Evolutionary conservation across 768 basidiomycete species (phyloP).

Genomic region (Exsudoporus frostii): DNA sequence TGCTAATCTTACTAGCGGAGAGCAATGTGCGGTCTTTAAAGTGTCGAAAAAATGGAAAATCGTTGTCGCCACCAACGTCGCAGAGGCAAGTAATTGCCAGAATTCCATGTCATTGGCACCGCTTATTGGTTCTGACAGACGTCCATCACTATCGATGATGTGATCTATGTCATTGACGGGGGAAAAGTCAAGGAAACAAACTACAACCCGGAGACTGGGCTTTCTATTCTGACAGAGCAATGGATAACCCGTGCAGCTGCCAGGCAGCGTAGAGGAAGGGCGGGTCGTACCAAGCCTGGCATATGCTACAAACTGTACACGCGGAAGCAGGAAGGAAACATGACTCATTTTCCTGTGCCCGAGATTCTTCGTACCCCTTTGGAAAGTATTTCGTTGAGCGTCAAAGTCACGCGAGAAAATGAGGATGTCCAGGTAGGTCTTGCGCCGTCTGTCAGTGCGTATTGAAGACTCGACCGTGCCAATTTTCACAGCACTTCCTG

Average conservation of each 20-base stretch:
- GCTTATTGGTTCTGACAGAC: constrained; percentile 46
- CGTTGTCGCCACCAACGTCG: constrained; percentile 88
- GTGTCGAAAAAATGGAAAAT: constrained; percentile 70
- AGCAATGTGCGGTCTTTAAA: constrained; percentile 77
- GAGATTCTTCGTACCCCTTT: constrained; percentile 88
- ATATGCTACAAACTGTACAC: constrained; percentile 89
- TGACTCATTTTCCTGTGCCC: constrained; percentile 74
- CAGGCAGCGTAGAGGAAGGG: constrained; percentile 82
- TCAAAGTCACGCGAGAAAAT: constrained; percentile 75
- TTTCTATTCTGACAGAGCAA: constrained; percentile 75
- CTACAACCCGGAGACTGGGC: constrained; percentile 62
- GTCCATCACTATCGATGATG: constrained; percentile 88
- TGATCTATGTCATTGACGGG: constrained; percentile 79
- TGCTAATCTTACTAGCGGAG: constrained; percentile 81
- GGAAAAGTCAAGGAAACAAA: constrained; percentile 86
- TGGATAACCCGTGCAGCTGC: constrained; percentile 80
- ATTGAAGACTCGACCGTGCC: background rate
- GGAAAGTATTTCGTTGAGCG: constrained; percentile 75
- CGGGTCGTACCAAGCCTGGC: constrained; percentile 81
- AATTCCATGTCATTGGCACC: background rate
- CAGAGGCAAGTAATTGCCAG: constrained; percentile 54
- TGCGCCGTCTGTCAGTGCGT: background rate
- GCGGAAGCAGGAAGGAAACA: constrained; percentile 59
- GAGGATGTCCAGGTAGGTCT: constrained; percentile 69
- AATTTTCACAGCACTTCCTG: constrained; percentile 51